Evolutionary conservation across 768 basidiomycete species (phyloP).

Genomic region (Stropharia rugosoannulata): DNA sequence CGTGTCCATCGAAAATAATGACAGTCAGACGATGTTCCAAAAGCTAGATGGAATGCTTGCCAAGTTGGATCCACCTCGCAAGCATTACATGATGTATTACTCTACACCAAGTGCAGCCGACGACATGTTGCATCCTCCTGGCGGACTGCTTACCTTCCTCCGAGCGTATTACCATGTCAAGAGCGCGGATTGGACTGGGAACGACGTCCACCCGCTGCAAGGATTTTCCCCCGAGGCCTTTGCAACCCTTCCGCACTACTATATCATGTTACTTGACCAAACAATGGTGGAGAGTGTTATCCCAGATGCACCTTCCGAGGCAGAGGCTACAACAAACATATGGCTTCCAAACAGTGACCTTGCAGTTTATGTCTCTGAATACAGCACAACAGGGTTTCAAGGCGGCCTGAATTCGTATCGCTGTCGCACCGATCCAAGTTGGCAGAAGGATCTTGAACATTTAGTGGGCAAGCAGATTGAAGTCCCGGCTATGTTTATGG

Average conservation of each 20-base stretch:
- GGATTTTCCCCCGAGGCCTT: slow-evolving; percentile 31
- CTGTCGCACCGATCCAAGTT: slow-evolving; percentile 31
- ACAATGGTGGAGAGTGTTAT: slow-evolving; percentile 52
- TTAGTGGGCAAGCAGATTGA: slow-evolving; percentile 46
- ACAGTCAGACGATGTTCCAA: slow-evolving; percentile 12
- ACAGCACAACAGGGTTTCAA: slow-evolving; percentile 55
- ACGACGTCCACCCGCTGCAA: slow-evolving; percentile 36
- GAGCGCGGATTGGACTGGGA: slow-evolving; percentile 51
- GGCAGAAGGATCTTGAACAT: slow-evolving; percentile 38
- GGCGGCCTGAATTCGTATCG: slow-evolving; percentile 64
- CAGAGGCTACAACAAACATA: slow-evolving; percentile 22
- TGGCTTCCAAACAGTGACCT: slow-evolving; percentile 56
- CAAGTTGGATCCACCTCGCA: slow-evolving; percentile 46
- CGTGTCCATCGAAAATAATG: slow-evolving; percentile 24
- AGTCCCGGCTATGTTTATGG: slow-evolving; percentile 57
- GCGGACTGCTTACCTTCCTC: slow-evolving; percentile 47
- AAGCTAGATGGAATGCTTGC: slow-evolving; percentile 29
- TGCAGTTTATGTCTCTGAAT: slow-evolving; percentile 48
- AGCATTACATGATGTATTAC: slow-evolving; percentile 57
- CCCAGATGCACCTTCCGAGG: slow-evolving; percentile 30
- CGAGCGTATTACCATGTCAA: slow-evolving; percentile 58
- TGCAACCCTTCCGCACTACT: slow-evolving; percentile 52
- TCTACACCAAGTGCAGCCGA: slow-evolving; percentile 43
- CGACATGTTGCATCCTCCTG: slow-evolving; percentile 42
- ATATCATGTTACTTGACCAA: slow-evolving; percentile 54